Conservation (phyloP, 164 flowering plant genomes). For the Euptelea pleiosperma region DNA sequence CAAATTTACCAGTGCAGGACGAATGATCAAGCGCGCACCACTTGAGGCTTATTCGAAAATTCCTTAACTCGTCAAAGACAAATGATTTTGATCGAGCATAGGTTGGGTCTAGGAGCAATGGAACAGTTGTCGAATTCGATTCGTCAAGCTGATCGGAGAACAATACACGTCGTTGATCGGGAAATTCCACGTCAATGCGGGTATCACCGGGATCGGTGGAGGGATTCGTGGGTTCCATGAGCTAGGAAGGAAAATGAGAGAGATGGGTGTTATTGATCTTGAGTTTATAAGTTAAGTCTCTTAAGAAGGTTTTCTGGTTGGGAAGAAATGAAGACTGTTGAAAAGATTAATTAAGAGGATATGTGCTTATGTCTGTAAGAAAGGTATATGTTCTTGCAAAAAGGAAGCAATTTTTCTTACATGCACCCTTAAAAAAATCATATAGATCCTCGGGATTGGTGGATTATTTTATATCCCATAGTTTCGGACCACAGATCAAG, state of each 20-base stretch:
- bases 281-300: no score
- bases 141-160: slow-evolving; percentile 10
- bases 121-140: slow-evolving; percentile 12
- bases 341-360: neutral
- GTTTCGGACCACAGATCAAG: neutral
- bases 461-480: neutral
- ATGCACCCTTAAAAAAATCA: no score
- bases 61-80: slow-evolving; percentile 39
- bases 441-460: neutral
- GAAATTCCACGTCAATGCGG: slow-evolving; percentile 5
- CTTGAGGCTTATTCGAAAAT: slow-evolving; percentile 40
- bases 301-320: slow-evolving; percentile 11
- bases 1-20: slow-evolving; percentile 24
- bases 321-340: slow-evolving; percentile 5
- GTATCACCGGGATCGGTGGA: slow-evolving; percentile 13
- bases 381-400: slow-evolving; percentile 1
- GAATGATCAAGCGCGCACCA: slow-evolving; percentile 72
- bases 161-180: neutral
- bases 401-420: slow-evolving; percentile 2
- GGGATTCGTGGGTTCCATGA: slow-evolving; percentile 12
- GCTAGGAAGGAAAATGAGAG: neutral
- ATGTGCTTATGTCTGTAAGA: no score
- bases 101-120: slow-evolving; percentile 30
- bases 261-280: neutral
- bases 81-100: slow-evolving; percentile 31